Conservation (phyloP, 225 moss, liverwort and hornwort species). For the Anthoceros angustus region DNA sequence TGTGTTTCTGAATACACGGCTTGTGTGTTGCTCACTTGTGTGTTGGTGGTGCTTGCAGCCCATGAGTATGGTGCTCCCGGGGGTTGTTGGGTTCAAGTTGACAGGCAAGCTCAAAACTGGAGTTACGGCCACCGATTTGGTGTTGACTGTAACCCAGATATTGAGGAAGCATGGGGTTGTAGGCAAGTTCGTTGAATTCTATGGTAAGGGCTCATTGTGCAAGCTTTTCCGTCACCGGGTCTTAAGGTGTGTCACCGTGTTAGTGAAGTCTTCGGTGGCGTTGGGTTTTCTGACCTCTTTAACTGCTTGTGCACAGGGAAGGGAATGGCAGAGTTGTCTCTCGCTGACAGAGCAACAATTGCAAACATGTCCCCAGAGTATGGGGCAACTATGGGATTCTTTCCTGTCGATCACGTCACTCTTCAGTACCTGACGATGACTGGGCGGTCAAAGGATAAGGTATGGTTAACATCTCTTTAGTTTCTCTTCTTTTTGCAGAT, state of each 20-base stretch:
- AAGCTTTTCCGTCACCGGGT: background rate
- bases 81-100: conserved; percentile 91
- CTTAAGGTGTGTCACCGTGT: background rate
- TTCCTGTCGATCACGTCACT: conserved; percentile 76
- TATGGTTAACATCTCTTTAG: conserved; percentile 6
- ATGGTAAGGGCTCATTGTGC: conserved; percentile 37
- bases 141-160: conserved; percentile 84
- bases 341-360: conserved; percentile 92
- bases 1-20: background rate
- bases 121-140: conserved; percentile 96
- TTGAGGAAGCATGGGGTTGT: conserved; percentile 91
- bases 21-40: background rate
- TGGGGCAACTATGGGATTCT: conserved; percentile 98
- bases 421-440: conserved; percentile 79
- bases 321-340: conserved; percentile 67
- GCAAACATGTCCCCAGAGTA: conserved; percentile 99
- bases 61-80: conserved; percentile 98
- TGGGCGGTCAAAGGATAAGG: conserved; percentile 83
- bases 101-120: conserved; percentile 63
- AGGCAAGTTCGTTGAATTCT: conserved; percentile 96
- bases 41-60: conserved; percentile 32
- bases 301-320: conserved; percentile 28
- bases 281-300: background rate
- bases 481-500: background rate
- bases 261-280: conserved; percentile 1